phyloP scores from a whole-genome alignment of 192 early-diverging fungal species.

The Podila minutissima region DNA sequence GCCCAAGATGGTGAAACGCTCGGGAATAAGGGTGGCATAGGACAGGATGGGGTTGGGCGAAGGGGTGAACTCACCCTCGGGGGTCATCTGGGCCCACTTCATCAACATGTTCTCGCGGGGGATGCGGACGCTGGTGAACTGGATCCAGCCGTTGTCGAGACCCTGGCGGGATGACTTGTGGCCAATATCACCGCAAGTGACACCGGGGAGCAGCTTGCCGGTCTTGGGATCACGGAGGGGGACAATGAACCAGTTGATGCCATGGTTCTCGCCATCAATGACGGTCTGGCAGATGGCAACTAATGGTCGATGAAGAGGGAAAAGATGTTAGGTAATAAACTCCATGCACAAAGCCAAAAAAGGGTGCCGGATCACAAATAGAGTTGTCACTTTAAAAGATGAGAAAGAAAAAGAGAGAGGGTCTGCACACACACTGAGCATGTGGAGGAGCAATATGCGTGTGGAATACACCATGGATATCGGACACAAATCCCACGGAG shows the following conservation, averaged over 20 bases:
- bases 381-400: constrained; percentile 23
- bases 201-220: constrained; percentile 60
- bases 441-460: too few species aligned
- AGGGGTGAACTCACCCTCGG: constrained; percentile 64
- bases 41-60: constrained; percentile 64
- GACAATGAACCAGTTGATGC: constrained; percentile 75
- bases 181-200: constrained; percentile 68
- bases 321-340: too few species aligned
- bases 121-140: constrained; percentile 63
- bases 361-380: background rate
- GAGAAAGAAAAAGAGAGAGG: background rate
- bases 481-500: too few species aligned
- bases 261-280: constrained; percentile 63
- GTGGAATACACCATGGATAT: too few species aligned
- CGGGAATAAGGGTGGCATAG: constrained; percentile 72
- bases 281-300: constrained; percentile 70
- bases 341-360: too few species aligned
- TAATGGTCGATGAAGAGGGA: background rate
- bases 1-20: constrained; percentile 61
- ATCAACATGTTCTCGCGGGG: constrained; percentile 67
- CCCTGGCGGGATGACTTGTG: constrained; percentile 68
- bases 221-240: constrained; percentile 63
- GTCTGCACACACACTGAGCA: background rate
- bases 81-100: constrained; percentile 62
- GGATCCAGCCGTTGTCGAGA: constrained; percentile 77